phyloP scores from a whole-genome alignment of 495 filamentous ascomycete species.

The Letharia columbiana region DNA sequence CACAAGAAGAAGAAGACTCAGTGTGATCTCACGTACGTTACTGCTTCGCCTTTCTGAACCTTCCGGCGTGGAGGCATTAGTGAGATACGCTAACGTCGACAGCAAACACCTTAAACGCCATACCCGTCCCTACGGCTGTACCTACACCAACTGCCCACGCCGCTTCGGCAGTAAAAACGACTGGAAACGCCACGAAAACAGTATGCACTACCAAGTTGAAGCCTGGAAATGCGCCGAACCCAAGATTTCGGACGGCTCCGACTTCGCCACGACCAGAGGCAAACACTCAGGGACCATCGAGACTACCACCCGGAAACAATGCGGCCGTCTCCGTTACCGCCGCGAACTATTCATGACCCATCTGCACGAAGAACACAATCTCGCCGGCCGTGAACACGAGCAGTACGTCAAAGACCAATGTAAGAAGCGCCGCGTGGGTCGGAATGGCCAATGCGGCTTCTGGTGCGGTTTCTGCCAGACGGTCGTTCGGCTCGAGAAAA shows the following conservation, averaged over 20 bases:
- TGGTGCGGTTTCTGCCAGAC: slow-evolving; percentile 84
- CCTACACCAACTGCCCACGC: slow-evolving; percentile 62
- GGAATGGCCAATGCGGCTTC: slow-evolving; percentile 60
- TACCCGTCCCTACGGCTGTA: slow-evolving; percentile 80
- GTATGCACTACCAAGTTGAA: slow-evolving; percentile 69
- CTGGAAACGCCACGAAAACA: slow-evolving; percentile 94
- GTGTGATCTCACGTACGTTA: slow-evolving; percentile 63
- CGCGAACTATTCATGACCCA: slow-evolving; percentile 54
- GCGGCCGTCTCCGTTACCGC: slow-evolving; percentile 40
- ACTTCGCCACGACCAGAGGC: slow-evolving; percentile 28
- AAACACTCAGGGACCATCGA: slow-evolving; percentile 15
- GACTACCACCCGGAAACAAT: background rate
- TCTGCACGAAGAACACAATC: slow-evolving; percentile 45
- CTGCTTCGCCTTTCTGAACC: background rate
- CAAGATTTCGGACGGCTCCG: background rate
- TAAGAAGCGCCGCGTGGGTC: slow-evolving; percentile 52
- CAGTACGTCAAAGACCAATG: slow-evolving; percentile 39
- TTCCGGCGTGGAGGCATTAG: background rate
- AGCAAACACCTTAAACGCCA: slow-evolving; percentile 90
- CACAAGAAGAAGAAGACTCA: slow-evolving; percentile 46
- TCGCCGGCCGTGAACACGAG: slow-evolving; percentile 27
- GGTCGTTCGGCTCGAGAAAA: slow-evolving; percentile 47
- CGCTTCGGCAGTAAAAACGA: slow-evolving; percentile 88
- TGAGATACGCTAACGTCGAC: slow-evolving; percentile 5
- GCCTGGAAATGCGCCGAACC: slow-evolving; percentile 63